Evolutionary conservation across 202 grass and related monocot genomes (phyloP), one percentile per base, ranked within the genome.

Genomic region (Elaeis oleifera): DNA sequence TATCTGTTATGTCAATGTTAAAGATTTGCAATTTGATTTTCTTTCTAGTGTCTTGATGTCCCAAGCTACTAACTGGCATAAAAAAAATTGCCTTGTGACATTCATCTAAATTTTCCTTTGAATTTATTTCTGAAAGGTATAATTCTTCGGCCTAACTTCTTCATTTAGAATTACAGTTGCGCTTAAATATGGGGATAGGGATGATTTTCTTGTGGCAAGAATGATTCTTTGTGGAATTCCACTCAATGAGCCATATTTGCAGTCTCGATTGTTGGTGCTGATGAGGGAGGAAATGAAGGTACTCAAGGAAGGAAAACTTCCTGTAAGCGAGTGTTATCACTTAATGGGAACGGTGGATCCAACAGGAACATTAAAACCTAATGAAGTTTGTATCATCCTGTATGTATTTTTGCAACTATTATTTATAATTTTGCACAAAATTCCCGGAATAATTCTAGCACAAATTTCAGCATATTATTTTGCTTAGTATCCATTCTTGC

Each of bases 361-460:
- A 5, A 90, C 86, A 5, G 78, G 83, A 36, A 79, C 64, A 24
- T 64, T 90, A 17, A 59, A 66, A 28, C 36, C 22, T 5, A 83
- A 90, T 67, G 79, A 95, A 95, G 78, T 95, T 75, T 90, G 80
- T 65, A 54, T 95, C 16, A 80, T 95, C 75, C 80, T 82, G 86
- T 95, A 74, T 76, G 89, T 78, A 56, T 53, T 61, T 66, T 65
- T 62, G 36, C 36, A 44, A 21, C 60, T 27, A 44, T 54, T 23
- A 23, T 18, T 44, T 44, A 44, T 44, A 44, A 44, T 44, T 44
- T 44, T 44, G 8, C 36, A 44, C 11, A 44, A 13, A 39, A 13
- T 9, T 44, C 11, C 36, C 36, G 13, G 36, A 44, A 44, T 44
- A 44, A 44, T 36, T 9, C 1, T 36, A 36, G 32, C 7, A 36